Base-by-base conservation (phyloP, 1,139 yeast genomes). In the Taphrina pruni region DNA sequence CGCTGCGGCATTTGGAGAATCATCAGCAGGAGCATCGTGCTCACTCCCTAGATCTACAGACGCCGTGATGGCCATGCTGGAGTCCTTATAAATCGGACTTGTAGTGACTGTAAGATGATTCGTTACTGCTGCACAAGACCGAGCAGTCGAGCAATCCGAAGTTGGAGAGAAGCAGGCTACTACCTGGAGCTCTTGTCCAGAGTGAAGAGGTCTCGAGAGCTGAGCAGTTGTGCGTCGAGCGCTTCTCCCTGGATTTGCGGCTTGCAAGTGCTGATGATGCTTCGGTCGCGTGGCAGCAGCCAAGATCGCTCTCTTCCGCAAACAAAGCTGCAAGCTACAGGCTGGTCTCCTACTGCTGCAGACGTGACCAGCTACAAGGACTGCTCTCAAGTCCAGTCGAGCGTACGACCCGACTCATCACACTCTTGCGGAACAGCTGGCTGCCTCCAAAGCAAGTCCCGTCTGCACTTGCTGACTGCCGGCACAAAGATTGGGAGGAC, bases 241-340 rank as follows among this genome's bases (percentile, higher is more conserved):
- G 14, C 43, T 14, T 39, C 41, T 11, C 48, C 48, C 48, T n/a
- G n/a, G n/a, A 17, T n/a, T 45, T 45, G 48, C 48, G 48, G 48
- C 48, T 45, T 45, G 12, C 17, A n/a, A n/a, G 11, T n/a, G 48
- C 48, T 45, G 48, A 45, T 45, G 48, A 45, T 45, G 48, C 48
- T 45, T 14, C 48, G 20, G 3, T 45, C 48, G 48, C 48, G 48
- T 45, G 48, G 48, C 48, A 45, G 48, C 48, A 45, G 48, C 48
- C 20, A 45, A 45, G 48, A 45, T 45, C 48, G 8, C 48, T 14
- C 14, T 26, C 32, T 14, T 14, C 43, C 14, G 14, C 48, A 45
- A 45, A 45, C 48, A 45, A 45, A 45, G 14, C 14, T 14, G 14
- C 11, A 39, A 39, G 3, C 43, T 39, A 39, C 7, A 39, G 6